Evolutionary conservation across 305 asterid species (phyloP), one percentile per base, ranked within the genome.

Genomic region (Rubia occidens): DNA sequence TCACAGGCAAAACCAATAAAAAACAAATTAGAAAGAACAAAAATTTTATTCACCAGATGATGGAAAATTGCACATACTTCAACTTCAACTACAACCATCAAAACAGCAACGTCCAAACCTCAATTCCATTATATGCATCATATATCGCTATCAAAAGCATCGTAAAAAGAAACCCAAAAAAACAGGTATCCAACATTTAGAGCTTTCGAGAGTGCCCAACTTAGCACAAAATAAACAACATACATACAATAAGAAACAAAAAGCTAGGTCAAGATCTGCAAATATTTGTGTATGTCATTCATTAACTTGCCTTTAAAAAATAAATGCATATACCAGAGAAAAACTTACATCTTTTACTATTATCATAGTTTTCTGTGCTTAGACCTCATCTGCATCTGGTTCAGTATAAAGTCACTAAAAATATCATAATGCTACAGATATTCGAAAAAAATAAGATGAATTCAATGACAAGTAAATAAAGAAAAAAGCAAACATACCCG

Each of bases 301-400:
- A 26, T 26, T 2, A 26, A 26, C 29, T 26, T 26, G 29, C 29
- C 29, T 26, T 26, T 0, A 26, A 26, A 26, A 26, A 26, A 26
- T 26, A 26, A 26, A 26, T 26, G 29, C 29, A 26, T 26, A 56
- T 5, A 35, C 14, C 18, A 8, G 59, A 13, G 51, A 62, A 58
- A 54, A 58, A 60, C 76, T 81, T 82, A 93, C 98, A 81, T 91
- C 95, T 75, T 70, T 80, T 72, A 88, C 96, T 64, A 97, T 97
- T 63, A 26, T 82, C 84, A 93, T 77, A 29, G 95, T 90, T 76
- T 88, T 73, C 78, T 93, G 98, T 5, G 97, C 96, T 77, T 87
- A 94, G 67, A 94, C 98, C 87, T 93, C 97, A 71, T 93, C 96
- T 10, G 96, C 86, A 49, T 88, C 29, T 5, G 80, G 64, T 84